Evolutionary conservation across 352 stramenopile species (phyloP), one percentile per base, ranked within the genome.

Genomic region (Pythium scleroteichum): DNA sequence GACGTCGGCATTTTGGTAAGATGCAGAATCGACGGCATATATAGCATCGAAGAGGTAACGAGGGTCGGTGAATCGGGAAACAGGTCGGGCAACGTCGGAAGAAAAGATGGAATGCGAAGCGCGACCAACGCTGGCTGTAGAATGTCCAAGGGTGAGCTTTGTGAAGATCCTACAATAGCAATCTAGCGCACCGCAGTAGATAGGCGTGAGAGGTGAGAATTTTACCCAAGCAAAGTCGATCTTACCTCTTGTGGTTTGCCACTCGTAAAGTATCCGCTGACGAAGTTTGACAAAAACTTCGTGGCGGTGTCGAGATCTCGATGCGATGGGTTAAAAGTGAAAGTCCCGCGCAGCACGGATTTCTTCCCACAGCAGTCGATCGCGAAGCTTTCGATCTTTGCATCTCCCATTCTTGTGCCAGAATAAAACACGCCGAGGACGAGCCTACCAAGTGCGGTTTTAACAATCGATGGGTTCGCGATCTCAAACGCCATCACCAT

Each of bases 231-330:
- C 20, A 39, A 51, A 2, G 20, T 33, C 45, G 45, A 51, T 2
- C 48, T 38, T 76, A 90, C 85, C 77, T 88, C 50, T 59, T 94
- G 85, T 3, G 73, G 53, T 59, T 72, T 65, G 3, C 79, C 82
- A 48, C 82, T 62, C 2, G 84, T 92, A 49, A 90, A 94, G 66
- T 89, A 94, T 2, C 85, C 85, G 22, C 58, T 85, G 6, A 94
- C 85, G 60, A 94, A 94, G 46, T 92, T 91, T 3, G 85, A 94
- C n/a, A 94, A 65, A 53, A 94, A 94, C 29, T 53, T 74, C 29
- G 76, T 63, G 12, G 80, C 69, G 16, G 55, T 70, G 0, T 44
- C 49, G 14, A 73, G 23, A 38, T 88, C 78, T 2, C 39, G 40
- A 9, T 27, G 26, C 0, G 53, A 51, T 16, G 85, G 85, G 20